A percentile compares a stretch with the other conserved stretches of the same genome.
phyloP scores from a whole-genome alignment of 257 asterid genomes.

The Penstemon newberryi region DNA sequence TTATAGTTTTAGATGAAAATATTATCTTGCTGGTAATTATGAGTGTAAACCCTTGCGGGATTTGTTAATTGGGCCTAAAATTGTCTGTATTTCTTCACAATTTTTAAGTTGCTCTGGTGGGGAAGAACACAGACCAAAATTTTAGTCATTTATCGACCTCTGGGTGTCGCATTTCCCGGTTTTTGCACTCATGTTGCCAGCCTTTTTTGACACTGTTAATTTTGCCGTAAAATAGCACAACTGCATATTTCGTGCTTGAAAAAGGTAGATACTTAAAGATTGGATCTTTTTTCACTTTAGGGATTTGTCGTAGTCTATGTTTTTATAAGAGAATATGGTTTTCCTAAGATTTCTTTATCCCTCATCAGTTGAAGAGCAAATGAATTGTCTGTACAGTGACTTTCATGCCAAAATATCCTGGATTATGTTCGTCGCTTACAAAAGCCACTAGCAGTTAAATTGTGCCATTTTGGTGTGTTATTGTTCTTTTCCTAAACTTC shows the following conservation, averaged over 20 bases:
- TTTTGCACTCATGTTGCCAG: not conserved
- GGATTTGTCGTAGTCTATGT: too few relatives aligned
- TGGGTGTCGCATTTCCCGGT: not conserved
- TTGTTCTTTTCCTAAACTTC: too few relatives aligned
- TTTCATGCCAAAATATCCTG: too few relatives aligned
- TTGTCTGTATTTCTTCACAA: not conserved
- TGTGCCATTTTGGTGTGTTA: too few relatives aligned
- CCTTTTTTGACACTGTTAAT: not conserved
- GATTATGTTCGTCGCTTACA: too few relatives aligned
- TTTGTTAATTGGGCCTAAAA: slow-evolving; percentile 14
- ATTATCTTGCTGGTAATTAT: slow-evolving; percentile 14
- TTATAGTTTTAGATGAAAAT: not conserved
- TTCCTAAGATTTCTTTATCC: too few relatives aligned
- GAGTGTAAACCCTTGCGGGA: slow-evolving; percentile 16
- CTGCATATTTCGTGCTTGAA: not conserved
- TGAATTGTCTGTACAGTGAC: too few relatives aligned
- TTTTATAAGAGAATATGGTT: too few relatives aligned
- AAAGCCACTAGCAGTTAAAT: too few relatives aligned
- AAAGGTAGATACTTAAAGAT: not conserved
- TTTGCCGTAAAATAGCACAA: slow-evolving; percentile 9
- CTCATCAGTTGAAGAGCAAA: too few relatives aligned
- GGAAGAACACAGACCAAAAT: not conserved
- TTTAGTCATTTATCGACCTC: not conserved
- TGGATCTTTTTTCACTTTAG: slow-evolving; percentile 9
- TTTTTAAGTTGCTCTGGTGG: not conserved